phyloP scores from a whole-genome alignment of 2,329 filamentous ascomycete species.

The Aplosporella prunicola region DNA sequence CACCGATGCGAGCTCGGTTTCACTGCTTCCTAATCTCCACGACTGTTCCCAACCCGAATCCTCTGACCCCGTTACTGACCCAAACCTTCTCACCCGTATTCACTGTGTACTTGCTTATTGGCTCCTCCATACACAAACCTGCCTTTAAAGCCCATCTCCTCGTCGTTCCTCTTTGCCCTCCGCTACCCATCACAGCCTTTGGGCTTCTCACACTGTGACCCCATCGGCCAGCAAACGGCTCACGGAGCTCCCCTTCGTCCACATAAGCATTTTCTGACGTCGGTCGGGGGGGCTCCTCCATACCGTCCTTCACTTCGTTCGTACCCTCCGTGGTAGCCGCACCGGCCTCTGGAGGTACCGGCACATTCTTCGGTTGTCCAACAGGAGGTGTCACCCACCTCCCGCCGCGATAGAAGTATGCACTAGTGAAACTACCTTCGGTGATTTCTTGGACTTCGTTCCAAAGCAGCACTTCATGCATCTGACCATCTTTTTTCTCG shows the following conservation, averaged over 20 bases:
- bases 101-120: constrained; percentile 51
- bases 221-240: constrained; percentile 29
- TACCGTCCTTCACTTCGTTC: constrained; percentile 4
- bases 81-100: constrained; percentile 68
- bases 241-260: constrained; percentile 27
- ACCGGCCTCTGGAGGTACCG: neutral
- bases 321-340: too few species aligned
- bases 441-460: constrained; percentile 60
- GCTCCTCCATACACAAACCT: constrained; percentile 56
- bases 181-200: constrained; percentile 51
- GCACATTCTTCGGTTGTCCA: constrained; percentile 13
- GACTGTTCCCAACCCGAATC: constrained; percentile 46
- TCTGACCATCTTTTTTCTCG: constrained; percentile 20
- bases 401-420: constrained; percentile 66
- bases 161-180: constrained; percentile 75
- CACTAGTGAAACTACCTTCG: constrained; percentile 75
- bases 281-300: neutral
- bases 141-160: constrained; percentile 71
- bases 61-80: constrained; percentile 80
- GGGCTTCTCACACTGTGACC: constrained; percentile 28
- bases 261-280: neutral
- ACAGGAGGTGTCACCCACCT: constrained; percentile 71
- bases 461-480: constrained; percentile 63
- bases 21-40: constrained; percentile 16
- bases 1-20: too few species aligned